A percentile compares a stretch with the other conserved stretches of the same genome.
Evolutionary conservation across 495 filamentous ascomycete genomes (phyloP).

Genomic region (Aspergillus nidulans): DNA sequence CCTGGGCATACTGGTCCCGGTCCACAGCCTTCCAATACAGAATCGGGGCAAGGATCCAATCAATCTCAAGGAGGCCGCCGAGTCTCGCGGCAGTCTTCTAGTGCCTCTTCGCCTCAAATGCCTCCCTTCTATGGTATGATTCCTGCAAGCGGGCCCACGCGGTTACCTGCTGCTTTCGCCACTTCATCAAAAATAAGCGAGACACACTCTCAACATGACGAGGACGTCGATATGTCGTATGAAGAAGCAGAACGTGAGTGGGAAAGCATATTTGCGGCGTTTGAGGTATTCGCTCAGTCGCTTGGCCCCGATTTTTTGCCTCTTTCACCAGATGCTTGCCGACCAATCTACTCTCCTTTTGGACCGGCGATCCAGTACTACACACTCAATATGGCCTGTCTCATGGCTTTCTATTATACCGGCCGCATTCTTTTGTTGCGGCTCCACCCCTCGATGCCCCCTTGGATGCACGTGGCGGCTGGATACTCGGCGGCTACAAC

Average conservation of each 20-base stretch:
- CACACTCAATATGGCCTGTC: slow-evolving; percentile 75
- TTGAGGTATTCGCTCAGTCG: slow-evolving; percentile 57
- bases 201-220: slow-evolving; percentile 37
- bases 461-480: slow-evolving; percentile 81
- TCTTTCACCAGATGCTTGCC: slow-evolving; percentile 65
- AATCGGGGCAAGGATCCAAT: not conserved
- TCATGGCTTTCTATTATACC: slow-evolving; percentile 83
- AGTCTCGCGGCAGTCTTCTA: slow-evolving; percentile 5
- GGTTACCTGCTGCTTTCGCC: slow-evolving; percentile 38
- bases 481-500: slow-evolving; percentile 68
- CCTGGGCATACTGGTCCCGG: not conserved
- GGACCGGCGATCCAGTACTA: slow-evolving; percentile 79
- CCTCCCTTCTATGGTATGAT: slow-evolving; percentile 54
- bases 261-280: slow-evolving; percentile 66
- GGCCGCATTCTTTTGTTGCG: slow-evolving; percentile 73
- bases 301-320: slow-evolving; percentile 76
- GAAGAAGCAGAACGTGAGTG: slow-evolving; percentile 73
- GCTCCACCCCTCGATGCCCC: slow-evolving; percentile 83
- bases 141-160: slow-evolving; percentile 35
- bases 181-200: slow-evolving; percentile 18
- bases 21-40: not conserved
- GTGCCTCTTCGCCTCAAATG: slow-evolving; percentile 5
- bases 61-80: not conserved
- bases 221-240: slow-evolving; percentile 58
- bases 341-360: slow-evolving; percentile 67